phyloP scores from a whole-genome alignment of 805 yeast species.

The Nematodospora valgi region DNA sequence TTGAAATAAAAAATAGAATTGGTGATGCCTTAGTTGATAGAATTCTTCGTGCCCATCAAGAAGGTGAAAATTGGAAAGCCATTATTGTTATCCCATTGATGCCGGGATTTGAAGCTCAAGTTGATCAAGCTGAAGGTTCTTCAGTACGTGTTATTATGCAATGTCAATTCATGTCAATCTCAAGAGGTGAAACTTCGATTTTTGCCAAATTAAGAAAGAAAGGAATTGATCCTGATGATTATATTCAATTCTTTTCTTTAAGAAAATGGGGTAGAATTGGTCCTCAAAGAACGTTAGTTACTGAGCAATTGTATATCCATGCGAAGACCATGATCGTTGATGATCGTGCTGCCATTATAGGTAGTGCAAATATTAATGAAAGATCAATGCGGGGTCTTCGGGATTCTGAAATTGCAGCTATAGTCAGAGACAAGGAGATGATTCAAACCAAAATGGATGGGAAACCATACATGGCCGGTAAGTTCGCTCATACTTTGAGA shows the following conservation, averaged over 20 bases:
- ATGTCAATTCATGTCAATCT: slow-evolving; percentile 90
- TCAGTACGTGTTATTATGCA: slow-evolving; percentile 95
- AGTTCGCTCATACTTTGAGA: slow-evolving; percentile 85
- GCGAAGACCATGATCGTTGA: slow-evolving; percentile 91
- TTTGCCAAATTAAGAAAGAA: slow-evolving; percentile 74
- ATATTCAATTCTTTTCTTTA: slow-evolving; percentile 86
- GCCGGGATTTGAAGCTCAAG: slow-evolving; percentile 96
- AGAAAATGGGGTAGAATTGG: slow-evolving; percentile 97
- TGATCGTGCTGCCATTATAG: slow-evolving; percentile 89
- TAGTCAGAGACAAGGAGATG: slow-evolving; percentile 79
- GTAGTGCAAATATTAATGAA: slow-evolving; percentile 96
- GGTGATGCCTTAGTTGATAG: slow-evolving; percentile 98
- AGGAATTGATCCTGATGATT: slow-evolving; percentile 86
- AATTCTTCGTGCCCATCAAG: slow-evolving; percentile 81
- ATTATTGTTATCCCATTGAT: slow-evolving; percentile 87
- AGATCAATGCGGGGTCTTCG: slow-evolving; percentile 92
- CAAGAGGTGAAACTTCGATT: slow-evolving; percentile 84
- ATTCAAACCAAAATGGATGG: slow-evolving; percentile 77
- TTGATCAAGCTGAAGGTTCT: slow-evolving; percentile 90
- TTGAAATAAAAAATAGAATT: slow-evolving; percentile 77
- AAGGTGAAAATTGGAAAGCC: slow-evolving; percentile 82
- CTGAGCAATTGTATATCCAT: slow-evolving; percentile 92
- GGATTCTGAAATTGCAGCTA: slow-evolving; percentile 91
- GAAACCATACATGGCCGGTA: slow-evolving; percentile 72
- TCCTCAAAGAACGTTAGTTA: slow-evolving; percentile 62